Base-by-base conservation (phyloP, 805 yeast species). In the Grigorovia transvaalensis region DNA sequence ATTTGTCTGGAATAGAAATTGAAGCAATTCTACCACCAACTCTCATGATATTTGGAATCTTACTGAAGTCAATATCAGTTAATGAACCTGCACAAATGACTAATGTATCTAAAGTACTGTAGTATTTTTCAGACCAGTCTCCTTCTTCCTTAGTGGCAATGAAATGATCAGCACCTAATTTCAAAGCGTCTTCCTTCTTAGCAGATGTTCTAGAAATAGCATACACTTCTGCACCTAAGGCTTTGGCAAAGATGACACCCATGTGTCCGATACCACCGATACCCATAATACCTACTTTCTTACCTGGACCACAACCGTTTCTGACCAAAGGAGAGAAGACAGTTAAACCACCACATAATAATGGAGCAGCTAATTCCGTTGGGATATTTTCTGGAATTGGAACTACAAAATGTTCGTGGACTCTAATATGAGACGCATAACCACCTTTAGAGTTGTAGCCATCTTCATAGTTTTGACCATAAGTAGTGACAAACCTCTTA, bases 311-410 rank as follows among this genome's bases (percentile, higher is more conserved):
- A 59, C 71, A 73, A 43, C 74, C 75, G 52, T 72, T 71, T 65
- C 82, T 73, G 52, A 77, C 71, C 58, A 85, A 67, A 52, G 91
- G 90, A 13, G 86, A 77, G 70, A 71, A 84, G 15, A 81, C 82
- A 15, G 93, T 85, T 63, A 82, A 70, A 49, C 91, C 91, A 52
- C 88, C 91, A 72, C 93, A 85, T 70, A 84, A 68, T 69, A 85
- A 71, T 50, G 91, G 90, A 4, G 89, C 89, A 29, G 81, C 88
- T 42, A 73, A 70, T 40, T 74, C 78, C 43, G 79, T 71, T 44
- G 76, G 72, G 44, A 81, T 61, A 18, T 60, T 67, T 13, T 77
- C 78, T 41, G 91, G 90, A 53, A 85, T 76, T 47, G 79, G 79
- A 71, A 84, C 75, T 2, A 75, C 82, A 64, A 80, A 80, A 53